Percentiles rank a stretch among this genome's conserved stretches.
phyloP scores from a whole-genome alignment of 192 early-diverging fungal genomes.

The Entomortierella parvispora region DNA sequence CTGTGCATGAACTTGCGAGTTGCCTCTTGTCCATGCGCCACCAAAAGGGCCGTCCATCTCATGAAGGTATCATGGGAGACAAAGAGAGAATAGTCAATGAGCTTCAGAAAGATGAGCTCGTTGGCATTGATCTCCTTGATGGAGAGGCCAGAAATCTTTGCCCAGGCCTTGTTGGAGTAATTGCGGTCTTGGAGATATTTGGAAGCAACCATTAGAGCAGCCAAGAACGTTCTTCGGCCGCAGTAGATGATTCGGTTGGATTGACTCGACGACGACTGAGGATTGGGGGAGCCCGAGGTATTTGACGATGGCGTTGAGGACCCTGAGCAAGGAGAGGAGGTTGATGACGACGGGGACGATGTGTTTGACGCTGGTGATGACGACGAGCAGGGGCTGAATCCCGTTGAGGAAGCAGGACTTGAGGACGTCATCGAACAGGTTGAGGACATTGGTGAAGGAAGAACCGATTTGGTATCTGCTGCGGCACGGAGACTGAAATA shows the following conservation, averaged over 20 bases:
- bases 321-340: conserved; percentile 25
- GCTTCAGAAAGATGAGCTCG: conserved; percentile 80
- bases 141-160: conserved; percentile 84
- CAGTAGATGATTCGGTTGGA: conserved; percentile 62
- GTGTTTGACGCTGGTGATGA: conserved; percentile 20
- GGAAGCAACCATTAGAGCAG: conserved; percentile 85
- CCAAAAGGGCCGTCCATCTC: conserved; percentile 61
- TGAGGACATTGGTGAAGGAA: conserved; percentile 40
- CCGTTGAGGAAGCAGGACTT: conserved; percentile 27
- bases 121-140: conserved; percentile 81
- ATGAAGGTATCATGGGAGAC: conserved; percentile 65
- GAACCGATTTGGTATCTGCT: conserved; percentile 6
- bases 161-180: conserved; percentile 90
- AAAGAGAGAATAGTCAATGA: conserved; percentile 83
- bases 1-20: conserved; percentile 43
- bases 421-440: conserved; percentile 34
- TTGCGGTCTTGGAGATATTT: conserved; percentile 90
- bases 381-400: conserved; percentile 25
- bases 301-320: conserved; percentile 8
- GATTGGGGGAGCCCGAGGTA: background rate
- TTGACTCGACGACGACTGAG: conserved; percentile 17
- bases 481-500: conserved; percentile 28
- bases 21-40: conserved; percentile 52
- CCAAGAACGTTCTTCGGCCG: conserved; percentile 85
- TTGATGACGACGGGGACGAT: conserved; percentile 24